Evolutionary conservation across 805 yeast genomes (phyloP).

Genomic region (Metschnikowia sp.): DNA sequence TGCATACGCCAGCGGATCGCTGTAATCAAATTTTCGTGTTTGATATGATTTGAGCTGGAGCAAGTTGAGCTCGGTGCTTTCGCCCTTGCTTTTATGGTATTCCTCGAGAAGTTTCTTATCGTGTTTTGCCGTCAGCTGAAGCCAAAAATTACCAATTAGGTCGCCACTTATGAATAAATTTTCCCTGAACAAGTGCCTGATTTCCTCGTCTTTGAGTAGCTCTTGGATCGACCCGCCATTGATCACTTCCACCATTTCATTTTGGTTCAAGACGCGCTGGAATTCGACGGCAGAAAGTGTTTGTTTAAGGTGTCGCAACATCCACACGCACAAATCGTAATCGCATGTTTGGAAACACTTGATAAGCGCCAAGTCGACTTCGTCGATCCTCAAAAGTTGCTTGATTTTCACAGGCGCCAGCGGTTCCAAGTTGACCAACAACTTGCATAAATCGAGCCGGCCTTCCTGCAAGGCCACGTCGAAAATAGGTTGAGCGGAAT

Average conservation of each 20-base stretch:
- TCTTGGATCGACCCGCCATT: slow-evolving; percentile 29
- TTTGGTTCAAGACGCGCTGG: slow-evolving; percentile 58
- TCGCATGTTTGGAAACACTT: slow-evolving; percentile 63
- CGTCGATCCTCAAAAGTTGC: slow-evolving; percentile 66
- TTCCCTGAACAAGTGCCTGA: slow-evolving; percentile 15
- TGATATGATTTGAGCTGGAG: slow-evolving; percentile 18
- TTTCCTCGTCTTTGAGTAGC: slow-evolving; percentile 15
- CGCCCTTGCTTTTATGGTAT: slow-evolving; percentile 32
- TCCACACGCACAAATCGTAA: slow-evolving; percentile 56
- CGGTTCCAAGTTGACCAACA: slow-evolving; percentile 68
- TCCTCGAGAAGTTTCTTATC: slow-evolving; percentile 23
- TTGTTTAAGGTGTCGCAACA: slow-evolving; percentile 52
- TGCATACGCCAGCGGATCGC: slow-evolving; percentile 2
- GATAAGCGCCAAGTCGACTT: slow-evolving; percentile 61
- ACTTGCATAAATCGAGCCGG: slow-evolving; percentile 61
- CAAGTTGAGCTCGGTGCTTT: slow-evolving; percentile 18
- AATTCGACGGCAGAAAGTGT: slow-evolving; percentile 63
- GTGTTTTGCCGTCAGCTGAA: slow-evolving; percentile 25
- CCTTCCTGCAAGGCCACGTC: slow-evolving; percentile 79
- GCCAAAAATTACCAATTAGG: slow-evolving; percentile 38
- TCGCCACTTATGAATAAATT: slow-evolving; percentile 33
- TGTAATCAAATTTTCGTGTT: slow-evolving; percentile 12
- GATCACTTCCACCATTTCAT: slow-evolving; percentile 28
- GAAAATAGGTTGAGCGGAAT: slow-evolving; percentile 58
- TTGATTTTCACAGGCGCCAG: slow-evolving; percentile 53